These are phyloP conservation scores for Debaryomyces hansenii DNA, from an alignment of 805 yeast species.

Conservation along the genomic window DNA sequence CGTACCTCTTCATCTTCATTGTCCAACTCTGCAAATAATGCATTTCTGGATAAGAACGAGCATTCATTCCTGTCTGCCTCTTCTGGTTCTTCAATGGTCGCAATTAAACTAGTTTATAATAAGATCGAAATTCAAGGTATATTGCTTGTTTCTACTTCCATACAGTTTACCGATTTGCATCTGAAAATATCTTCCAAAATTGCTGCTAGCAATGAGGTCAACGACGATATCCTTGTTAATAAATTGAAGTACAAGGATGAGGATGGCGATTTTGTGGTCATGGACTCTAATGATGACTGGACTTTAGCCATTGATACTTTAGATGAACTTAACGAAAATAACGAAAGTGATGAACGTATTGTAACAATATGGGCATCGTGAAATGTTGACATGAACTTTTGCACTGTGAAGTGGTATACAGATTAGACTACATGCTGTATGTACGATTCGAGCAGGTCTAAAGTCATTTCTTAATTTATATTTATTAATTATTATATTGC, in stretches of 20 bases:
- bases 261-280: slow-evolving; percentile 89
- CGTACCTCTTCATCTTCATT: slow-evolving; percentile 18
- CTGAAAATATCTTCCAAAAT: slow-evolving; percentile 56
- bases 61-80: slow-evolving; percentile 14
- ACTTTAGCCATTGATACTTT: slow-evolving; percentile 70
- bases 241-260: slow-evolving; percentile 86
- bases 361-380: slow-evolving; percentile 45
- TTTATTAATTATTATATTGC: too few relatives aligned
- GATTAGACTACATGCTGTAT: too few relatives aligned
- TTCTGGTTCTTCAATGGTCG: slow-evolving; percentile 10
- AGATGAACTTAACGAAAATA: slow-evolving; percentile 29
- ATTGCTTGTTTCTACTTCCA: slow-evolving; percentile 25
- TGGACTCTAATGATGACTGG: slow-evolving; percentile 89
- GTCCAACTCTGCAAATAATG: slow-evolving; percentile 6
- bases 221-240: slow-evolving; percentile 49
- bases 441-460: too few relatives aligned
- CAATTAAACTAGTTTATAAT: slow-evolving; percentile 33
- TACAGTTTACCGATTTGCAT: slow-evolving; percentile 54
- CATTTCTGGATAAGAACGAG: slow-evolving; percentile 12
- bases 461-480: too few relatives aligned
- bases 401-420: too few relatives aligned
- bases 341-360: slow-evolving; percentile 11
- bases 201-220: slow-evolving; percentile 51
- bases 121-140: slow-evolving; percentile 27
- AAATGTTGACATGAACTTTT: not conserved